Evolutionary conservation across 2,329 filamentous ascomycete genomes (phyloP).

Genomic region (Aspergillus alliaceus): DNA sequence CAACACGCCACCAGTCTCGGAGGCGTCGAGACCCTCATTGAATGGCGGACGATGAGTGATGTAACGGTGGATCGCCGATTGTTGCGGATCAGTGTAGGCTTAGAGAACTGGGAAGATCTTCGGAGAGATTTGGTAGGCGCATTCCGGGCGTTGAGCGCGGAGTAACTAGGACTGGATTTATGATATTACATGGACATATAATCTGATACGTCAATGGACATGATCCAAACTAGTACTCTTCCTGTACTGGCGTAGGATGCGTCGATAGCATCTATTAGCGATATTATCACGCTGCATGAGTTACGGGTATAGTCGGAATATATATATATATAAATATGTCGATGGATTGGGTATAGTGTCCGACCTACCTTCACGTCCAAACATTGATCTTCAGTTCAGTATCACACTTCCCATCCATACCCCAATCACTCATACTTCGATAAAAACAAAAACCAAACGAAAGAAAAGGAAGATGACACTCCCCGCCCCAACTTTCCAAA

Average conservation of each 20-base stretch:
- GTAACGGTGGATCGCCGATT: slow-evolving; percentile 67
- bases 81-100: slow-evolving; percentile 78
- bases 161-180: slow-evolving; percentile 1
- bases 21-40: slow-evolving; percentile 91
- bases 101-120: slow-evolving; percentile 85
- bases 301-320: too few relatives aligned
- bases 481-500: slow-evolving; percentile 36
- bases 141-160: slow-evolving; percentile 59
- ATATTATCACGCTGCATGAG: too few relatives aligned
- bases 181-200: slow-evolving; percentile 1
- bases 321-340: not conserved
- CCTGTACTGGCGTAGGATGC: too few relatives aligned
- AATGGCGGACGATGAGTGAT: slow-evolving; percentile 94
- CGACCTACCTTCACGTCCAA: too few relatives aligned
- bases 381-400: too few relatives aligned
- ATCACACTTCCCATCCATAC: not conserved
- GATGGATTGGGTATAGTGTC: not conserved
- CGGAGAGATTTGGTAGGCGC: slow-evolving; percentile 70
- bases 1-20: slow-evolving; percentile 94
- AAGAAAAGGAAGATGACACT: slow-evolving; percentile 2
- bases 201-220: not conserved
- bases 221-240: not conserved
- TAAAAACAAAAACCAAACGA: slow-evolving; percentile 3
- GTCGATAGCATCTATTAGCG: too few relatives aligned
- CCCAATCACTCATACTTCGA: not conserved